These are phyloP conservation scores for Toxoplasma gondii DNA, from an alignment of 169 alveolate genomes.

Conservation along the genomic window DNA sequence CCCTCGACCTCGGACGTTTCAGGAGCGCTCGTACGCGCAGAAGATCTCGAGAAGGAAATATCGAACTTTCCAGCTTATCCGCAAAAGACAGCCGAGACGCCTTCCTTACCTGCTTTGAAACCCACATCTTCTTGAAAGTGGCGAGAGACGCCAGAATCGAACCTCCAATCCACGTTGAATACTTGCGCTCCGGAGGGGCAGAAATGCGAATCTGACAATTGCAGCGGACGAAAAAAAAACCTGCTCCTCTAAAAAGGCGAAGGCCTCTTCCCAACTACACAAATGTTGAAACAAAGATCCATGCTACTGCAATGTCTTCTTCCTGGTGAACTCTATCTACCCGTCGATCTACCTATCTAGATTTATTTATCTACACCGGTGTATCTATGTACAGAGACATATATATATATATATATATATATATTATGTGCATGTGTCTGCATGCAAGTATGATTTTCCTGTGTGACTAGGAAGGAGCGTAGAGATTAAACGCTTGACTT, in stretches of 20 bases:
- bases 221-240: background rate
- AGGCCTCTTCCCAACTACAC: no score
- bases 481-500: no score
- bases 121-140: slow-evolving; percentile 96
- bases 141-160: slow-evolving; percentile 93
- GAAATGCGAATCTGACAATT: slow-evolving; percentile 49
- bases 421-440: background rate
- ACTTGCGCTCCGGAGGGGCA: slow-evolving; percentile 97
- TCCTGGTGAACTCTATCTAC: no score
- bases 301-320: background rate
- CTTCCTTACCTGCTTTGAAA: slow-evolving; percentile 87
- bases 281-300: background rate
- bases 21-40: no score
- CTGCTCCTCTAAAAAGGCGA: no score
- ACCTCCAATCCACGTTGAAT: slow-evolving; percentile 98
- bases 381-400: background rate
- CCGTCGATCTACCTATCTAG: background rate
- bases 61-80: no score
- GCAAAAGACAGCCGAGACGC: no score
- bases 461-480: no score
- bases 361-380: background rate
- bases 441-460: no score
- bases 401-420: background rate
- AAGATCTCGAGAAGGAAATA: no score
- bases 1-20: no score